phyloP scores from a whole-genome alignment of 768 basidiomycete genomes.

The Kwoniella bestiolae region DNA sequence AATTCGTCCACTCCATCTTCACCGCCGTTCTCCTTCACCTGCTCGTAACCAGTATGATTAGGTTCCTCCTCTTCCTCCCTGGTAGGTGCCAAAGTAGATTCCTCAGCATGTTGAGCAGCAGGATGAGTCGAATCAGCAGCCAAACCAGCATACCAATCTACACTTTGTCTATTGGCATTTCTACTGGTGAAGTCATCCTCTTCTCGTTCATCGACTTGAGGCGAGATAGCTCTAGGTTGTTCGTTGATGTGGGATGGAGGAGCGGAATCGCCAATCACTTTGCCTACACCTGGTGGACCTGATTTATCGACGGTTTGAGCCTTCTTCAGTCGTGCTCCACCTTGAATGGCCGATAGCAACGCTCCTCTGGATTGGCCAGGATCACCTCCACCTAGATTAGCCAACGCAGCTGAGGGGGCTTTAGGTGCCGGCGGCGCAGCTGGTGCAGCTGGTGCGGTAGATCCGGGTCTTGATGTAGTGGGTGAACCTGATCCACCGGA shows the following conservation, averaged over 20 bases:
- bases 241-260: slow-evolving; percentile 72
- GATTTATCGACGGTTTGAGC: slow-evolving; percentile 84
- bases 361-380: slow-evolving; percentile 61
- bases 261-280: slow-evolving; percentile 71
- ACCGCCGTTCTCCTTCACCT: slow-evolving; percentile 18
- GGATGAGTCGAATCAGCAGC: slow-evolving; percentile 67
- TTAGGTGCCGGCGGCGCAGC: slow-evolving; percentile 55
- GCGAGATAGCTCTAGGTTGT: slow-evolving; percentile 53
- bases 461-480: slow-evolving; percentile 51
- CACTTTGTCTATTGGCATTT: slow-evolving; percentile 70
- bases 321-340: slow-evolving; percentile 69
- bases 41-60: slow-evolving; percentile 16
- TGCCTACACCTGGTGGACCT: slow-evolving; percentile 62
- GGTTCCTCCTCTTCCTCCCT: slow-evolving; percentile 65
- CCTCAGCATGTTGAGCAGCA: slow-evolving; percentile 54
- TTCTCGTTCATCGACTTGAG: slow-evolving; percentile 44
- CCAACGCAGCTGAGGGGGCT: slow-evolving; percentile 60
- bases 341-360: slow-evolving; percentile 79
- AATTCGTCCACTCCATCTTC: slow-evolving; percentile 58
- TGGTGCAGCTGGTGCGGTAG: slow-evolving; percentile 47
- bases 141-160: slow-evolving; percentile 89
- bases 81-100: slow-evolving; percentile 57
- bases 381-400: slow-evolving; percentile 58
- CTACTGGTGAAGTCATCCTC: slow-evolving; percentile 23
- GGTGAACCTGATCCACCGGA: slow-evolving; percentile 32